These are phyloP conservation scores for Sporodiniella umbellata DNA, from an alignment of 371 early-diverging fungal genomes.

Conservation along the genomic window DNA sequence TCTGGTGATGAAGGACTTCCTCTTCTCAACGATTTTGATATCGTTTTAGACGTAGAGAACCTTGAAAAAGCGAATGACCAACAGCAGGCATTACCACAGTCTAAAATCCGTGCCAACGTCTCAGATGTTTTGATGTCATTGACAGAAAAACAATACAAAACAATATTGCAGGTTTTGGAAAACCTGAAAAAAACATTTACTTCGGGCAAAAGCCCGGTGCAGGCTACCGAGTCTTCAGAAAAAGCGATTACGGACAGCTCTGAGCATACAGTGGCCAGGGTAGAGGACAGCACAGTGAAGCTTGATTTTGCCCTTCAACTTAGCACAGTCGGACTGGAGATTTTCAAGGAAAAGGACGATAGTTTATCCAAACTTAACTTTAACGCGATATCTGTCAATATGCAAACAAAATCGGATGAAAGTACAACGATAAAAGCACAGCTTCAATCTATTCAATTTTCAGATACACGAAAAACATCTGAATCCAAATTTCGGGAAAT, in stretches of 20 bases:
- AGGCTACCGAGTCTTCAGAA: too few species aligned
- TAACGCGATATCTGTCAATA: slow-evolving; percentile 56
- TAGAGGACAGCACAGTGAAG: background rate
- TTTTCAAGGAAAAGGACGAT: slow-evolving; percentile 56
- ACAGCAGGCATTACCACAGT: slow-evolving; percentile 30
- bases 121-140: slow-evolving; percentile 78
- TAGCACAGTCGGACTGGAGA: slow-evolving; percentile 27
- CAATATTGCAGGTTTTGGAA: slow-evolving; percentile 64
- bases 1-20: slow-evolving; percentile 50
- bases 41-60: slow-evolving; percentile 58
- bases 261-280: too few species aligned
- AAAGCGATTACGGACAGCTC: too few species aligned
- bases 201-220: too few species aligned
- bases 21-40: slow-evolving; percentile 82
- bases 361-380: slow-evolving; percentile 54
- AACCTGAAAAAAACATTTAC: slow-evolving; percentile 62
- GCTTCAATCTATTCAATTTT: slow-evolving; percentile 69
- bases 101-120: slow-evolving; percentile 62
- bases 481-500: slow-evolving; percentile 83
- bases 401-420: slow-evolving; percentile 58
- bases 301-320: slow-evolving; percentile 24
- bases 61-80: slow-evolving; percentile 22
- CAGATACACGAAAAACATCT: slow-evolving; percentile 76
- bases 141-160: slow-evolving; percentile 78
- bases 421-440: slow-evolving; percentile 71